Percentiles rank a stretch among this genome's conserved stretches.
Conservation (phyloP, 371 early-diverging fungal species). For the Actinomucor elegans region DNA sequence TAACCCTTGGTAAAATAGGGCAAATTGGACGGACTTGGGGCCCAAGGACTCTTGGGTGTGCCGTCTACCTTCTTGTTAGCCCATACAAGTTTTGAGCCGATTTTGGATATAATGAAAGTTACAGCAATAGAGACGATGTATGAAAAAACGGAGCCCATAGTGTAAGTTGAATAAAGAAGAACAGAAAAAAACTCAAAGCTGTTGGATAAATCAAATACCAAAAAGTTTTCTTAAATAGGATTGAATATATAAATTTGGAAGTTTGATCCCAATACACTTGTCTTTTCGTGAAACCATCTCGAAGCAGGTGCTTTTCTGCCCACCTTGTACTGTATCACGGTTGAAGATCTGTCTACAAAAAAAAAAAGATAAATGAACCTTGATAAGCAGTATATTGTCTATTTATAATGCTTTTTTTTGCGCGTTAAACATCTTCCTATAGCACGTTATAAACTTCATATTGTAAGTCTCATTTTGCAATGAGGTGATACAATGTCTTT, state of each 20-base stretch:
- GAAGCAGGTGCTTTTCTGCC: too few species aligned
- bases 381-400: too few species aligned
- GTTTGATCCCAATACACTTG: conserved; percentile 14
- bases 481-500: too few species aligned
- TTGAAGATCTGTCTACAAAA: too few species aligned
- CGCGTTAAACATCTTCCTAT: too few species aligned
- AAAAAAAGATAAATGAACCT: too few species aligned
- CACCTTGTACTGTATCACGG: too few species aligned
- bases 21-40: conserved; percentile 25
- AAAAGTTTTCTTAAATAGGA: conserved; percentile 6
- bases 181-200: neutral
- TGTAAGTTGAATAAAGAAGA: neutral
- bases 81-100: conserved; percentile 26
- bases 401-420: too few species aligned
- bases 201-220: neutral
- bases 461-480: too few species aligned
- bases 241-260: conserved; percentile 9
- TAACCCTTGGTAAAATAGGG: conserved; percentile 32
- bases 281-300: too few species aligned
- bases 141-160: conserved; percentile 7
- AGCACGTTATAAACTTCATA: too few species aligned
- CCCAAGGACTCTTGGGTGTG: conserved; percentile 34
- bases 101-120: conserved; percentile 8
- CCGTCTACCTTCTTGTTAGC: conserved; percentile 36
- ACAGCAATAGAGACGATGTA: conserved; percentile 8